These are phyloP conservation scores for Backusella macrospora DNA, from an alignment of 192 early-diverging fungal genomes.

Conservation along the genomic window DNA sequence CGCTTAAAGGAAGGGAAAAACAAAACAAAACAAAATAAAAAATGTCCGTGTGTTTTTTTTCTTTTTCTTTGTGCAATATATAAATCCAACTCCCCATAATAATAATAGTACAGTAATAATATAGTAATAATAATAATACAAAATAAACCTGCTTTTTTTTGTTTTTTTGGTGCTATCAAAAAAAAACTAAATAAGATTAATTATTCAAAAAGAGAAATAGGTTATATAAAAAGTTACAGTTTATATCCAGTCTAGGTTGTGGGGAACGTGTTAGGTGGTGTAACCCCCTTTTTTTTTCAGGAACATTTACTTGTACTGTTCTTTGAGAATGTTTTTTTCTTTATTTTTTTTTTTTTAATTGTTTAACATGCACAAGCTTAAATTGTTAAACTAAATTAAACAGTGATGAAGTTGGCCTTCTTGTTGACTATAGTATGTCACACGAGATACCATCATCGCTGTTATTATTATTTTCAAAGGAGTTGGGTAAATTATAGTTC, in stretches of 20 bases:
- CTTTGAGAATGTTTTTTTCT: background rate
- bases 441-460: background rate
- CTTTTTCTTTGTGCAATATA: no score
- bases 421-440: background rate
- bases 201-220: background rate
- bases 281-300: background rate
- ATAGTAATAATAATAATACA: background rate
- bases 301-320: background rate
- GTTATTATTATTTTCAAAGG: background rate
- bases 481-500: background rate
- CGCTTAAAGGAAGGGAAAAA: conserved; percentile 16
- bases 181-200: background rate
- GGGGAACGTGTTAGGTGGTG: background rate
- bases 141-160: conserved; percentile 4
- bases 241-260: background rate
- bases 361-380: background rate
- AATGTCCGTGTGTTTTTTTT: background rate
- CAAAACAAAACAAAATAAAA: background rate
- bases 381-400: background rate
- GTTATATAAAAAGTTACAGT: background rate
- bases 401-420: background rate
- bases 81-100: no score
- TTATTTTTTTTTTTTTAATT: background rate
- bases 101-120: conserved; percentile 3
- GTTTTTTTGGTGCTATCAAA: background rate